Conservation (phyloP, 768 basidiomycete genomes). For the Xanthoconium stramineum region DNA sequence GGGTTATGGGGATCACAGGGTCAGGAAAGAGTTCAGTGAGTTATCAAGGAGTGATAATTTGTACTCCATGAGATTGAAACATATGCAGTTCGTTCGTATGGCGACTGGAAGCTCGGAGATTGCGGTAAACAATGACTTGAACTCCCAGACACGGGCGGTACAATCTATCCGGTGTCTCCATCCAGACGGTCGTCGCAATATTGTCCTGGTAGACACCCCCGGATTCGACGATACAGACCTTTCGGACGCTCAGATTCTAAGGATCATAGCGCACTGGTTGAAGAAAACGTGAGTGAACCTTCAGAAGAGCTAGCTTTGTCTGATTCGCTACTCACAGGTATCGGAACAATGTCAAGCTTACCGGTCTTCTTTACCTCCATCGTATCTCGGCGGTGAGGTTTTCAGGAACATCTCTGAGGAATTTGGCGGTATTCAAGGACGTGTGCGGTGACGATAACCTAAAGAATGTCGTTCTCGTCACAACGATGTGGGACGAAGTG, state of each 20-base stretch:
- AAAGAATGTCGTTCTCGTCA: constrained; percentile 18
- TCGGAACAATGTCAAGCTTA: background rate
- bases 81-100: constrained; percentile 11
- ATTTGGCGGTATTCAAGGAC: background rate
- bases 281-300: constrained; percentile 12
- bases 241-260: constrained; percentile 10
- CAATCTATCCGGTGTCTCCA: constrained; percentile 7
- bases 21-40: constrained; percentile 19
- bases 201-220: constrained; percentile 19
- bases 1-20: constrained; percentile 18
- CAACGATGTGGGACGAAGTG: constrained; percentile 20
- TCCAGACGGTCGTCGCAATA: constrained; percentile 7
- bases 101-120: constrained; percentile 1
- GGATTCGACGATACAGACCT: constrained; percentile 10
- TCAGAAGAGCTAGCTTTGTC: background rate
- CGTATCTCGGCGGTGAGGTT: constrained; percentile 1
- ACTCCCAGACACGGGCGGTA: background rate
- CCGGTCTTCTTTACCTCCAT: constrained; percentile 2
- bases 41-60: background rate
- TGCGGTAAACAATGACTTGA: too few species aligned
- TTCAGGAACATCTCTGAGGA: constrained; percentile 10
- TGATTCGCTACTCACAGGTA: background rate
- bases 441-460: constrained; percentile 9
- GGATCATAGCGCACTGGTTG: constrained; percentile 14
- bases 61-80: background rate